Conservation (phyloP, 441 rosid species). For the Croton laevigatus region DNA sequence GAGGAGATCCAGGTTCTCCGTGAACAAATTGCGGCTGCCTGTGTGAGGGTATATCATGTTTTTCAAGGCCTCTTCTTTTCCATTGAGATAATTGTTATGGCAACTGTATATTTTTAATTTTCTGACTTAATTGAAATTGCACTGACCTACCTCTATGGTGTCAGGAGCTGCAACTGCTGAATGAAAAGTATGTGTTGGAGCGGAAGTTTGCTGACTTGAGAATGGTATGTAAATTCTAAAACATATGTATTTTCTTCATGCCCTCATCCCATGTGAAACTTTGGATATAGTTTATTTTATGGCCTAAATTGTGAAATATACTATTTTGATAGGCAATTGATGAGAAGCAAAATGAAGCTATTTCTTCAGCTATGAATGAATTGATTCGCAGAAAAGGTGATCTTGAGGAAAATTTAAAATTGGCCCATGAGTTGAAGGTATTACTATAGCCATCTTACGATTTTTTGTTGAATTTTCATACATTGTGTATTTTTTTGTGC, state of each 20-base stretch:
- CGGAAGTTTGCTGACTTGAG: conserved; percentile 89
- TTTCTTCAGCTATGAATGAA: conserved; percentile 69
- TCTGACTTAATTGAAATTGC: conserved; percentile 21
- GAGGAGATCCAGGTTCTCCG: conserved; percentile 83
- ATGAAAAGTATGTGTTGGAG: conserved; percentile 77
- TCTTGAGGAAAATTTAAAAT: conserved; percentile 74
- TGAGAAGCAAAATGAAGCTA: conserved; percentile 85
- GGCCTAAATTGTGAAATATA: conserved; percentile 21
- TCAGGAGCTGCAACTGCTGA: conserved; percentile 86
- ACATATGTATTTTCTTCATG: background rate
- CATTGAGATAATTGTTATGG: conserved; percentile 2
- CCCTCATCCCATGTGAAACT: conserved; percentile 1
- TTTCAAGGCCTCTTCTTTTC: conserved; percentile 13
- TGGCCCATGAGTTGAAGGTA: conserved; percentile 89
- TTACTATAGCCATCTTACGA: conserved; percentile 5
- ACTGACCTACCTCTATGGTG: conserved; percentile 25
- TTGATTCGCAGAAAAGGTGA: conserved; percentile 75
- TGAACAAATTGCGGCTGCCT: conserved; percentile 67
- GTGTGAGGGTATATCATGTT: conserved; percentile 56
- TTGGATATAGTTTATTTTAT: conserved; percentile 13
- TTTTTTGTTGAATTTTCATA: conserved; percentile 1
- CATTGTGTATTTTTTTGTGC: conserved; percentile 5
- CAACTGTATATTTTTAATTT: conserved; percentile 10
- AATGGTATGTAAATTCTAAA: conserved; percentile 57
- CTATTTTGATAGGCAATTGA: conserved; percentile 70